Conservation (phyloP, 805 yeast genomes). For the Barnettozyma sp. region DNA sequence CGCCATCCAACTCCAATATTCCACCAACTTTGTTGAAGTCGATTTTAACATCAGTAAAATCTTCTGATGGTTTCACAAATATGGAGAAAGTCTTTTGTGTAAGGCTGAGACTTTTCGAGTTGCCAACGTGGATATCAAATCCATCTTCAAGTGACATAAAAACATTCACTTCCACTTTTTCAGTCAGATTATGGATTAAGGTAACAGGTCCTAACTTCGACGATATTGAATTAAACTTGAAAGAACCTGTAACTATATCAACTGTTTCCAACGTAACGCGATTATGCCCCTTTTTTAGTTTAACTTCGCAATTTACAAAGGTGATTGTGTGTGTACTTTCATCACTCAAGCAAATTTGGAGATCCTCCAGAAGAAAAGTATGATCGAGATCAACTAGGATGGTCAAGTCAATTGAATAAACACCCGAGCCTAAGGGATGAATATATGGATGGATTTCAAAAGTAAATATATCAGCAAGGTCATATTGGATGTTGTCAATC, state of each 20-base stretch:
- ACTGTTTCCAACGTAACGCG: constrained; percentile 20
- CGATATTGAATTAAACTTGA: constrained; percentile 25
- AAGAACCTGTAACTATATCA: constrained; percentile 30
- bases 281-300: constrained; percentile 6
- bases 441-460: constrained; percentile 8
- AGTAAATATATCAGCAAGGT: constrained; percentile 10
- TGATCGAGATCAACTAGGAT: constrained; percentile 10
- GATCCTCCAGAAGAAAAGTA: constrained; percentile 20
- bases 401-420: constrained; percentile 9
- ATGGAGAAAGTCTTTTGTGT: constrained; percentile 17
- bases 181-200: constrained; percentile 19
- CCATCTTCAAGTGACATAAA: constrained; percentile 14
- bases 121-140: constrained; percentile 15
- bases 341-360: constrained; percentile 21
- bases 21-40: constrained; percentile 9
- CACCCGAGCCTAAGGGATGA: constrained; percentile 11
- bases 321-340: constrained; percentile 8
- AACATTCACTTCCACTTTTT: constrained; percentile 5
- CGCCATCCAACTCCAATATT: constrained; percentile 1
- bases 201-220: constrained; percentile 23
- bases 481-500: constrained; percentile 3
- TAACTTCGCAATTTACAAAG: background rate
- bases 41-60: constrained; percentile 6
- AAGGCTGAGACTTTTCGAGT: constrained; percentile 16
- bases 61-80: constrained; percentile 9